A percentile compares a stretch with the other conserved stretches of the same genome.
These are phyloP conservation scores for Saccharomycopsis fermentans DNA, from an alignment of 805 yeast species.

Conservation along the genomic window DNA sequence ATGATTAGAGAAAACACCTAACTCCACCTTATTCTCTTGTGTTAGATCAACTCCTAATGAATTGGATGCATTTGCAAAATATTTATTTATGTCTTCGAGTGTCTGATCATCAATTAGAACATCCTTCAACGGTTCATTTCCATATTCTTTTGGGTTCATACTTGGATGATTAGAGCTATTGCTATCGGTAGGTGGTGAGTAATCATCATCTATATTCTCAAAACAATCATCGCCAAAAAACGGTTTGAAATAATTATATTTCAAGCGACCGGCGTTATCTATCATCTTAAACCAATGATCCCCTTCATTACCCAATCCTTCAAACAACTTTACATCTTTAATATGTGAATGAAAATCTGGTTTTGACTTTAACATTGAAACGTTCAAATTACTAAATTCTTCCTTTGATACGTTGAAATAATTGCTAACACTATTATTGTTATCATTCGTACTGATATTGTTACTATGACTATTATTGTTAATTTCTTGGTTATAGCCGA, in stretches of 20 bases:
- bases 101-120: background rate
- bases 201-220: background rate
- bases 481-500: background rate
- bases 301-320: background rate
- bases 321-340: background rate
- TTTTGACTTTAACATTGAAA: background rate
- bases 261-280: constrained; percentile 22
- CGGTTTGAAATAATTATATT: constrained; percentile 24
- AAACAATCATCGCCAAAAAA: constrained; percentile 10
- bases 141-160: background rate
- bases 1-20: background rate
- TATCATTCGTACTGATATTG: background rate
- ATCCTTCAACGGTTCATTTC: background rate
- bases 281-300: constrained; percentile 21
- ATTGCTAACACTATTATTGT: background rate
- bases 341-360: background rate
- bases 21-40: background rate
- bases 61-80: background rate
- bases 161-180: background rate
- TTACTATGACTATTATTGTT: background rate
- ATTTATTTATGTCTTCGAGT: background rate
- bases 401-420: background rate
- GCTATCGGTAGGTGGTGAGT: background rate
- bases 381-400: background rate
- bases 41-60: background rate